Percentiles rank a stretch among this genome's conserved stretches.
phyloP scores from a whole-genome alignment of 1,284 basidiomycete species.

The Boletellus sp. region DNA sequence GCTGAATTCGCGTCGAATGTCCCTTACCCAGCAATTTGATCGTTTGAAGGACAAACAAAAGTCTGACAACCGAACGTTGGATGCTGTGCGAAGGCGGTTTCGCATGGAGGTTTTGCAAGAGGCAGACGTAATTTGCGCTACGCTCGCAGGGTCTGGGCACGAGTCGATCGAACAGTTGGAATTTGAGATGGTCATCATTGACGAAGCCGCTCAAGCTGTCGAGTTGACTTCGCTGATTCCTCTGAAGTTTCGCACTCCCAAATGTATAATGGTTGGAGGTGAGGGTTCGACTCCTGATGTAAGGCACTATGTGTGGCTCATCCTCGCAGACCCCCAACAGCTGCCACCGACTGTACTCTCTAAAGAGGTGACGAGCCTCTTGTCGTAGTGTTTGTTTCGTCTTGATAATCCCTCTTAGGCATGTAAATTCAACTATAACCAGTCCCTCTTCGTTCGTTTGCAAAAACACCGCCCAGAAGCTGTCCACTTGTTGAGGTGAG shows the following conservation, averaged over 20 bases:
- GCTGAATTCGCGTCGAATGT: constrained; percentile 63
- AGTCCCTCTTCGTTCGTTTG: constrained; percentile 92
- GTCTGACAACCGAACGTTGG: constrained; percentile 69
- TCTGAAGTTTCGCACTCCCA: constrained; percentile 81
- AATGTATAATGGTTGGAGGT: constrained; percentile 95
- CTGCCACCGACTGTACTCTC: constrained; percentile 96
- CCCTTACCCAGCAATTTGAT: constrained; percentile 70
- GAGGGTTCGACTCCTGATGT: constrained; percentile 18
- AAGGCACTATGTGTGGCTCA: background rate
- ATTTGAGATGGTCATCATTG: constrained; percentile 96
- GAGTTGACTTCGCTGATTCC: constrained; percentile 97
- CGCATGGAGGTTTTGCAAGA: constrained; percentile 78
- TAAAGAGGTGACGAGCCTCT: constrained; percentile 48
- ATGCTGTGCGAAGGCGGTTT: constrained; percentile 72
- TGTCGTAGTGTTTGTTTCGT: background rate
- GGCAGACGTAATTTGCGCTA: constrained; percentile 93
- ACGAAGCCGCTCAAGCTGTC: constrained; percentile 97
- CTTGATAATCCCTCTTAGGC: constrained; percentile 47
- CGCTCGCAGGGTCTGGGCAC: constrained; percentile 90
- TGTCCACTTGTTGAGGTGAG: constrained; percentile 87
- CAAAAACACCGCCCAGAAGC: constrained; percentile 76
- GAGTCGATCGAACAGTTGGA: constrained; percentile 82
- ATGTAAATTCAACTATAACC: constrained; percentile 78
- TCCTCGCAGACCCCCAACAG: constrained; percentile 83
- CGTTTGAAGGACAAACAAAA: constrained; percentile 79